Conservation (phyloP, 1,284 basidiomycete species). For the Limonomyces culmigenus region DNA sequence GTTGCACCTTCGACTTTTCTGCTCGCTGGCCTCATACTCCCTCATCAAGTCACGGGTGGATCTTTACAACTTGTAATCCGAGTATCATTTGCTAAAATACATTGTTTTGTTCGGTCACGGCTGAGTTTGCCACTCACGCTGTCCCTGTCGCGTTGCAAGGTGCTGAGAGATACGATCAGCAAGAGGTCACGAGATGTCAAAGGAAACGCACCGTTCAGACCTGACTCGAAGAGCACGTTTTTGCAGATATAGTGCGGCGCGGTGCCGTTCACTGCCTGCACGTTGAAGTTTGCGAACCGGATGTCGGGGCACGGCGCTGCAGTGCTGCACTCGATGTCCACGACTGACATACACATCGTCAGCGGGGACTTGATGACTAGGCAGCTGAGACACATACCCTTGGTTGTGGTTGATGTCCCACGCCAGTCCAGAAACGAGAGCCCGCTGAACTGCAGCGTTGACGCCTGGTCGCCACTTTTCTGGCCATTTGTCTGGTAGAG, state of each 20-base stretch:
- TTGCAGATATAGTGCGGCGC: constrained; percentile 24
- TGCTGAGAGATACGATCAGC: too few species aligned
- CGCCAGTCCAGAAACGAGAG: constrained; percentile 29
- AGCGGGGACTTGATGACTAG: too few species aligned
- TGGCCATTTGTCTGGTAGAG: constrained; percentile 37
- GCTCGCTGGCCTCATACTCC: too few species aligned
- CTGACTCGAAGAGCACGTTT: constrained; percentile 25
- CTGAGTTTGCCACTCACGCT: too few species aligned
- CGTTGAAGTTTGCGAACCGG: constrained; percentile 23
- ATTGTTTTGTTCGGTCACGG: too few species aligned
- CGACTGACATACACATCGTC: constrained; percentile 21
- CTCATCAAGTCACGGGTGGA: too few species aligned
- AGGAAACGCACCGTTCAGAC: constrained; percentile 20
- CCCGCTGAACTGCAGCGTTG: constrained; percentile 28
- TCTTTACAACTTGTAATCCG: too few species aligned
- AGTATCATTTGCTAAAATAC: too few species aligned
- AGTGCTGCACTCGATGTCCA: constrained; percentile 36
- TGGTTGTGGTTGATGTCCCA: constrained; percentile 27
- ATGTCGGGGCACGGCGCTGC: constrained; percentile 31
- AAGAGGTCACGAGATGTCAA: too few species aligned
- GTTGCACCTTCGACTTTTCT: constrained; percentile 4
- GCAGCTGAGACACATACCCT: constrained; percentile 24
- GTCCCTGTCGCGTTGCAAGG: too few species aligned
- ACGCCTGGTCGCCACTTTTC: constrained; percentile 27
- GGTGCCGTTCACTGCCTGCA: constrained; percentile 19